phyloP scores from a whole-genome alignment of 768 basidiomycete genomes.

The Naganishia randhawae region DNA sequence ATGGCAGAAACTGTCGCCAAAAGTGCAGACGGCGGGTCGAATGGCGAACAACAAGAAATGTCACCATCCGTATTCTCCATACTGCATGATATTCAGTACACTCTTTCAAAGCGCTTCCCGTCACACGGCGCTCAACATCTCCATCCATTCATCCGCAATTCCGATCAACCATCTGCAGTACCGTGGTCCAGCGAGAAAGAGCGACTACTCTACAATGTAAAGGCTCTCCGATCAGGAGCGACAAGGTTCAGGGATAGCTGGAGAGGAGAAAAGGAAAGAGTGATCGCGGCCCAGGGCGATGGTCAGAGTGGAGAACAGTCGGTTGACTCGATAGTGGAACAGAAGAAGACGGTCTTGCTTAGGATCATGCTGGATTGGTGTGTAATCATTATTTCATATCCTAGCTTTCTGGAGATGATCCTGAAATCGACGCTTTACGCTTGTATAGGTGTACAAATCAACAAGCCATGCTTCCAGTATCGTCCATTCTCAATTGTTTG shows the following conservation, averaged over 20 bases:
- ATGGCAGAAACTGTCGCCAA: neutral
- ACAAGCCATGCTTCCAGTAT: conserved; percentile 6
- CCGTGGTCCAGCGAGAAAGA: neutral
- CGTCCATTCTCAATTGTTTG: neutral
- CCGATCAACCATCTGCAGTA: neutral
- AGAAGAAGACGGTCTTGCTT: conserved; percentile 12
- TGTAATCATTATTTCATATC: neutral
- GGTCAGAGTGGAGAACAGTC: neutral
- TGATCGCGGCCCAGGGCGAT: neutral
- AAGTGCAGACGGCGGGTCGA: neutral
- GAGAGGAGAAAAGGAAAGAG: neutral
- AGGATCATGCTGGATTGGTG: conserved; percentile 20
- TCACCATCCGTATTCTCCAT: neutral
- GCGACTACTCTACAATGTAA: neutral
- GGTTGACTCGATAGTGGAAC: neutral
- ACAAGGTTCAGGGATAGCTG: conserved; percentile 7
- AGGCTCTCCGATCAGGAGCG: neutral
- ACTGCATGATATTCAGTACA: conserved; percentile 3
- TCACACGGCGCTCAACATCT: neutral
- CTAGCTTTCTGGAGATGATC: too few species aligned
- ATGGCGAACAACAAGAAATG: neutral
- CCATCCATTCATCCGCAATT: conserved; percentile 5
- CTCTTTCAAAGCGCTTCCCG: neutral
- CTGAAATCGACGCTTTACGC: neutral
- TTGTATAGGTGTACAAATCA: conserved; percentile 10